Percentiles rank a stretch among this genome's conserved stretches.
These are phyloP conservation scores for Mycena sanguinolenta DNA, from an alignment of 768 basidiomycete species.

Conservation along the genomic window DNA sequence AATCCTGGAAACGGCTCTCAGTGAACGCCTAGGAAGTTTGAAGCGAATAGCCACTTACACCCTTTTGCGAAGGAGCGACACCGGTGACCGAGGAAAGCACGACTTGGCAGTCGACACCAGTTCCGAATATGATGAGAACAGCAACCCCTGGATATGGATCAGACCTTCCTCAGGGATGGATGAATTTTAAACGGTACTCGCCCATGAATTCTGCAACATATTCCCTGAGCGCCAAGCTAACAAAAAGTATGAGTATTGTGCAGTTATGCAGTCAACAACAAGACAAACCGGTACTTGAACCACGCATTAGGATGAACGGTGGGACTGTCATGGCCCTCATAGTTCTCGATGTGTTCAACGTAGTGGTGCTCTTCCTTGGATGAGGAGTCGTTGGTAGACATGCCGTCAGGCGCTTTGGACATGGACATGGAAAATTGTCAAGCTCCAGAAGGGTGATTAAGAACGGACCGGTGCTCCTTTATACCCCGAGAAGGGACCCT, in stretches of 20 bases:
- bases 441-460: not conserved
- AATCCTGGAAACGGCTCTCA: too few species aligned
- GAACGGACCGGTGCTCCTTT: constrained; percentile 1
- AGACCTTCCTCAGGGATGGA: not conserved
- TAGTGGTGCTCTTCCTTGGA: constrained; percentile 20
- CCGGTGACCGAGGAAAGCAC: constrained; percentile 60
- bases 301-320: constrained; percentile 63
- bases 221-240: constrained; percentile 64
- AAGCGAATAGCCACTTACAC: constrained; percentile 59
- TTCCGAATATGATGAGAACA: constrained; percentile 71
- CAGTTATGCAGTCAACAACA: too few species aligned
- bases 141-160: constrained; percentile 50
- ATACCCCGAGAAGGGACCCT: constrained; percentile 25
- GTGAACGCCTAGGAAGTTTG: too few species aligned
- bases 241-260: not conserved
- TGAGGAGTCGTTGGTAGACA: constrained; percentile 16
- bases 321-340: constrained; percentile 49
- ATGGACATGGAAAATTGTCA: not conserved
- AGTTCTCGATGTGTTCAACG: constrained; percentile 34
- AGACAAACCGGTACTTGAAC: constrained; percentile 66
- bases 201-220: constrained; percentile 74
- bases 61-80: constrained; percentile 64
- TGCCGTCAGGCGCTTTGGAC: constrained; percentile 21
- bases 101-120: constrained; percentile 69
- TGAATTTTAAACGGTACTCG: not conserved